Evolutionary conservation across 352 stramenopile species (phyloP).

Genomic region (Pythium pyrilobum): DNA sequence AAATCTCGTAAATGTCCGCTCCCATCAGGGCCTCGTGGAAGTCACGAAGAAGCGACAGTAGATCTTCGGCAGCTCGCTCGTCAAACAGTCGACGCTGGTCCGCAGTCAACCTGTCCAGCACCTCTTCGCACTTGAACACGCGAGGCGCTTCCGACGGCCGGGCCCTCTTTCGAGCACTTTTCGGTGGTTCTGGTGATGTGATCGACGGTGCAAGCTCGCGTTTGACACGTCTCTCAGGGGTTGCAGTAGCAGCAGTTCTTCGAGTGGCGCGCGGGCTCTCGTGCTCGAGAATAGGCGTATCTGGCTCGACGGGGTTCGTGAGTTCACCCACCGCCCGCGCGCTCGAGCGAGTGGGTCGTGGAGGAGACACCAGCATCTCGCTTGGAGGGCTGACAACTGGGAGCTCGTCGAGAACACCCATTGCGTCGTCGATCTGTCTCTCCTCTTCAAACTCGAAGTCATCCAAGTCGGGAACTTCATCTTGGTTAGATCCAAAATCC

Average conservation of each 20-base stretch:
- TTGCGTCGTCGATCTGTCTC: constrained; percentile 27
- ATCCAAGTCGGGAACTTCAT: constrained; percentile 16
- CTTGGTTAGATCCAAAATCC: constrained; percentile 40
- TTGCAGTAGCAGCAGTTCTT: not conserved
- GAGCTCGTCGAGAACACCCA: constrained; percentile 13
- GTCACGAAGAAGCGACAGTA: constrained; percentile 45
- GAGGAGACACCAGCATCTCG: not conserved
- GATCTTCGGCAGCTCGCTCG: constrained; percentile 51
- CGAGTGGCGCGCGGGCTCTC: not conserved
- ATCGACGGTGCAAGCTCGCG: constrained; percentile 1
- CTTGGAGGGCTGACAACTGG: not conserved
- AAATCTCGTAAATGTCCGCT: constrained; percentile 80
- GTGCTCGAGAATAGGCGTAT: not conserved
- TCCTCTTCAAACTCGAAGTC: constrained; percentile 10
- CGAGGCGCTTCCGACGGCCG: constrained; percentile 27
- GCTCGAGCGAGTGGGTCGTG: constrained; percentile 1
- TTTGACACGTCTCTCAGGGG: constrained; percentile 8
- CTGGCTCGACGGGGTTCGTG: not conserved
- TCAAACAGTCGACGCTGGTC: constrained; percentile 51
- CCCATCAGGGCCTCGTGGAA: constrained; percentile 71
- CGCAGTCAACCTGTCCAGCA: constrained; percentile 46
- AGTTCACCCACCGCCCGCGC: too few species aligned
- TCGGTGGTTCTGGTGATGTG: constrained; percentile 5
- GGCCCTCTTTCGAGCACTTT: constrained; percentile 30
- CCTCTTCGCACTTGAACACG: constrained; percentile 38